Conservation (phyloP, 495 filamentous ascomycete genomes). For the Tuber melanosporum region DNA sequence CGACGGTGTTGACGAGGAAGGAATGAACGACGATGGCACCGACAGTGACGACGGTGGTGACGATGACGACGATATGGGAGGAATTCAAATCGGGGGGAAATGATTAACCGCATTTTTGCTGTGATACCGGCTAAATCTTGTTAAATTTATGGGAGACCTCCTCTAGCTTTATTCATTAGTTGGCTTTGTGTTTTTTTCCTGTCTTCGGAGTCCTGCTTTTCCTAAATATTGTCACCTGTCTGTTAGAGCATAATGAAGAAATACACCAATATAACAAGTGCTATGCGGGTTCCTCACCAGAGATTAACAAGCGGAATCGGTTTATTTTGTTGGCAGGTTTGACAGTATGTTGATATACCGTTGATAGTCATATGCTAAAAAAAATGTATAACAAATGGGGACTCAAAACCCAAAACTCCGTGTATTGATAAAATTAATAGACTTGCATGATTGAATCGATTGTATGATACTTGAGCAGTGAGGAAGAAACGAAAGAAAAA, state of each 20-base stretch:
- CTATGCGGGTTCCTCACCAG: background rate
- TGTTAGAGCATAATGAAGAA: background rate
- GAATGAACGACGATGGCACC: background rate
- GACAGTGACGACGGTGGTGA: background rate
- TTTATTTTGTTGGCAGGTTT: background rate
- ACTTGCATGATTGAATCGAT: slow-evolving; percentile 1
- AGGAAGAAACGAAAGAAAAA: background rate
- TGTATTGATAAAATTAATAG: slow-evolving; percentile 3
- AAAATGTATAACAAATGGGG: background rate
- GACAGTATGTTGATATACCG: background rate
- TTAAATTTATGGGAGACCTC: background rate
- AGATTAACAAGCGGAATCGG: background rate
- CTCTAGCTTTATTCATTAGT: background rate
- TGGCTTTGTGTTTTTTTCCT: slow-evolving; percentile 1
- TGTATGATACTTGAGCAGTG: background rate
- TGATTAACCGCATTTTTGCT: background rate
- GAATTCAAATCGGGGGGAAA: background rate
- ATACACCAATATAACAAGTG: background rate
- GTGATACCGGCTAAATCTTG: background rate
- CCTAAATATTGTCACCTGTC: background rate
- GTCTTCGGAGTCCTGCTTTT: background rate
- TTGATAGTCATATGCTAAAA: background rate
- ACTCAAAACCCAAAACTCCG: background rate
- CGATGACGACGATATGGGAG: background rate
- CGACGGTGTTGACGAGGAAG: background rate